Percentiles rank a stretch among this genome's conserved stretches.
Evolutionary conservation across 2,329 filamentous ascomycete species (phyloP).

Genomic region (Apiospora aurea): DNA sequence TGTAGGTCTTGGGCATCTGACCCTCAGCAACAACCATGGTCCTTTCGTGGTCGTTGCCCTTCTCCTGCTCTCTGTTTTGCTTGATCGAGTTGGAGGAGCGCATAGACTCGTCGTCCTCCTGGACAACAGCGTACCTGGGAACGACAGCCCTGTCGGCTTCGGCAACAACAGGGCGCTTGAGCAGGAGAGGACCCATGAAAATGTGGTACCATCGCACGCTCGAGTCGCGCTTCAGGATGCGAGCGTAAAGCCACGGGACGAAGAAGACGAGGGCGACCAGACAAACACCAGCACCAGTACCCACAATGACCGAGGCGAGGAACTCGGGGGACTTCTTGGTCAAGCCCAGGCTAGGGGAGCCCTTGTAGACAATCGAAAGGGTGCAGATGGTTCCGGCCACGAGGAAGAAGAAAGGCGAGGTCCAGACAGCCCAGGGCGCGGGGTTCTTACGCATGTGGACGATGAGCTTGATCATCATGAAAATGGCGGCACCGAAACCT

Average conservation of each 20-base stretch:
- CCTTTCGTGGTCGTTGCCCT: slow-evolving; percentile 48
- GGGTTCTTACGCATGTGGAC: slow-evolving; percentile 77
- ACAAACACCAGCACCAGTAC: slow-evolving; percentile 66
- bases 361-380: slow-evolving; percentile 82
- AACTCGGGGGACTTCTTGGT: slow-evolving; percentile 72
- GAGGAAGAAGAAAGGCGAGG: slow-evolving; percentile 79
- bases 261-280: slow-evolving; percentile 73
- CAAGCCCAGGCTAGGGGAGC: slow-evolving; percentile 71
- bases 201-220: slow-evolving; percentile 69
- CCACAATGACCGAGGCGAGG: slow-evolving; percentile 71
- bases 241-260: slow-evolving; percentile 72
- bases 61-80: background rate
- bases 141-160: slow-evolving; percentile 64
- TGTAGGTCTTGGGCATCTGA: slow-evolving; percentile 60
- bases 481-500: slow-evolving; percentile 71
- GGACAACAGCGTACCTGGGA: slow-evolving; percentile 80
- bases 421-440: slow-evolving; percentile 75
- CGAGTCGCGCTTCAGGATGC: slow-evolving; percentile 73
- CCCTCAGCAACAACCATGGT: slow-evolving; percentile 54
- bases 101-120: slow-evolving; percentile 56
- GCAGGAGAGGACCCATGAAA: slow-evolving; percentile 68
- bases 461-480: slow-evolving; percentile 74
- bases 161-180: slow-evolving; percentile 62
- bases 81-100: slow-evolving; percentile 17
- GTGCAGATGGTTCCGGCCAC: slow-evolving; percentile 78